These are phyloP conservation scores for Prunus davidiana DNA, from an alignment of 306 rosid genomes.

Conservation along the genomic window DNA sequence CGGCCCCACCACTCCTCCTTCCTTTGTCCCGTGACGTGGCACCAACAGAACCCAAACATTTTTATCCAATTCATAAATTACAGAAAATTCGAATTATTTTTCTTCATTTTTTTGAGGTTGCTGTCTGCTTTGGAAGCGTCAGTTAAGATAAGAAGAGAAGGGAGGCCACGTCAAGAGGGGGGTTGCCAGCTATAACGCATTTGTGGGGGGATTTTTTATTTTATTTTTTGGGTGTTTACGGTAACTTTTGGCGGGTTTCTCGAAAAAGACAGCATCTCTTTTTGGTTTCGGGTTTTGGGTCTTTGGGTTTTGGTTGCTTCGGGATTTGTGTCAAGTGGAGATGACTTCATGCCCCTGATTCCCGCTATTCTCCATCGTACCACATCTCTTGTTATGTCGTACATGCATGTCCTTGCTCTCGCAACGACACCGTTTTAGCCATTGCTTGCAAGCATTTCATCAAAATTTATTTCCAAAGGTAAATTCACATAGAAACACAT, in stretches of 20 bases:
- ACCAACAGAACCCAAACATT: background rate
- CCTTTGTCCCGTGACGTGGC: slow-evolving; percentile 13
- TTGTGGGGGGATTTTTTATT: background rate
- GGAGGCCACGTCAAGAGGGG: slow-evolving; percentile 36
- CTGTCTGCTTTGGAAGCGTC: slow-evolving; percentile 35
- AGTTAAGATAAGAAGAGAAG: slow-evolving; percentile 32
- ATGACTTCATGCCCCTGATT: slow-evolving; percentile 23
- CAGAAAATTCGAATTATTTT: too few species aligned
- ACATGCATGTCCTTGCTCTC: background rate
- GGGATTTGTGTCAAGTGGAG: slow-evolving; percentile 22
- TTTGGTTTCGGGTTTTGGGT: background rate
- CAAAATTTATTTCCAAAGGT: too few species aligned
- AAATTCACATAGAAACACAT: too few species aligned
- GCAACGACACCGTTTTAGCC: too few species aligned
- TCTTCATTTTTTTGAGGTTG: background rate
- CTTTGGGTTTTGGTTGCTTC: background rate
- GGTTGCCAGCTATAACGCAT: slow-evolving; percentile 71
- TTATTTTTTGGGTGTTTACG: background rate
- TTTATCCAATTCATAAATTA: too few species aligned
- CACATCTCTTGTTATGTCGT: background rate
- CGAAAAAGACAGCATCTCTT: slow-evolving; percentile 28
- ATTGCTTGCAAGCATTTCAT: too few species aligned
- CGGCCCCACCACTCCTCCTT: slow-evolving; percentile 16
- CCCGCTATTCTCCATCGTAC: slow-evolving; percentile 25
- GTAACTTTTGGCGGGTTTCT: slow-evolving; percentile 4